Evolutionary conservation across 305 asterid genomes (phyloP).

Genomic region (Rubia peregrina): DNA sequence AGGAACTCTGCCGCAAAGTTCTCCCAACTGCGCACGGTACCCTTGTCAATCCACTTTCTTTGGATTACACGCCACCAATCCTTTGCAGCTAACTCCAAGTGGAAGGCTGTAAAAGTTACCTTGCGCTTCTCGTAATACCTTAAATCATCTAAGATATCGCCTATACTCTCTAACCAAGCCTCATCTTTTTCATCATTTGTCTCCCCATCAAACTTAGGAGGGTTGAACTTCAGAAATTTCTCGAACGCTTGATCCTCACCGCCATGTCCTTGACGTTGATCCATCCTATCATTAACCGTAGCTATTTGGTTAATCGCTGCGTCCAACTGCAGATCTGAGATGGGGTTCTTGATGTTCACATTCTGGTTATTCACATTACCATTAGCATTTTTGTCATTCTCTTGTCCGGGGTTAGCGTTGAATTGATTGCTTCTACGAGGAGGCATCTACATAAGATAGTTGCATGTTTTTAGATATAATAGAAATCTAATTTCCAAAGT

Average conservation of each 20-base stretch:
- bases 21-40: neutral
- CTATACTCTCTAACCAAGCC: neutral
- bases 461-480: too few relatives aligned
- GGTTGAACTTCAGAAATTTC: neutral
- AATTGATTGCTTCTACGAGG: too few relatives aligned
- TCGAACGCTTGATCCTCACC: neutral
- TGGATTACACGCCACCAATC: neutral
- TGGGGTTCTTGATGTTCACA: too few relatives aligned
- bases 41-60: neutral
- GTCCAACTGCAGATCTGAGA: too few relatives aligned
- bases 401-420: too few relatives aligned
- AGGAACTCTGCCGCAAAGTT: too few relatives aligned
- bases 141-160: neutral
- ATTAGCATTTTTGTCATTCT: too few relatives aligned
- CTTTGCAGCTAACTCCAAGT: neutral
- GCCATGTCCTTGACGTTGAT: neutral
- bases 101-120: neutral
- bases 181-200: neutral
- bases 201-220: neutral
- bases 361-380: too few relatives aligned
- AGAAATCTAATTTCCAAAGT: too few relatives aligned
- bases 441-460: too few relatives aligned
- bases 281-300: neutral
- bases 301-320: too few relatives aligned
- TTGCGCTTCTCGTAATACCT: neutral